Conservation (phyloP, 306 rosid species). For the Styphnolobium japonicum region DNA sequence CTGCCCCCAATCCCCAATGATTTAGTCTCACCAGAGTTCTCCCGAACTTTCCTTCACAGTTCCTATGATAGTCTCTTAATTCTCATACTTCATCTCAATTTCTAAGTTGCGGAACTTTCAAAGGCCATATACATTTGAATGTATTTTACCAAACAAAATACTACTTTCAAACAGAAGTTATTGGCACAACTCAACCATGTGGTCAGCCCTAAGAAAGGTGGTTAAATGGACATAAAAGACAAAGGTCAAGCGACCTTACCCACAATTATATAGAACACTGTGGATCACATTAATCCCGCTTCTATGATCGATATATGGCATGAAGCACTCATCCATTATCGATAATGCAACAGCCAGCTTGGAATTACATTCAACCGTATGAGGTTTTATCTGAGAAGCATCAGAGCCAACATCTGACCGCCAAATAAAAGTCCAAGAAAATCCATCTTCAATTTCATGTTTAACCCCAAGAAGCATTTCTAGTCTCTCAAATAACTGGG, state of each 20-base stretch:
- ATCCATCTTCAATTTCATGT: slow-evolving; percentile 55
- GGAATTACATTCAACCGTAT: slow-evolving; percentile 48
- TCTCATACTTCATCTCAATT: background rate
- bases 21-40: background rate
- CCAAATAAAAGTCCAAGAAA: slow-evolving; percentile 58
- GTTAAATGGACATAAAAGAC: background rate
- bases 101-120: background rate
- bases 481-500: slow-evolving; percentile 51
- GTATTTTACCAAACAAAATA: background rate
- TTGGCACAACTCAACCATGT: background rate
- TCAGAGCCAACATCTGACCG: slow-evolving; percentile 37
- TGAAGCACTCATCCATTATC: slow-evolving; percentile 68
- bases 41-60: background rate
- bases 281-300: slow-evolving; percentile 61
- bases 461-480: slow-evolving; percentile 61
- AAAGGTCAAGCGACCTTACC: slow-evolving; percentile 49
- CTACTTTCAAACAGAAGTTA: background rate
- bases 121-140: background rate
- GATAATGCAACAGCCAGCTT: slow-evolving; percentile 67
- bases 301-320: slow-evolving; percentile 55
- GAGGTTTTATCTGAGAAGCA: slow-evolving; percentile 33
- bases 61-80: background rate
- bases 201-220: background rate
- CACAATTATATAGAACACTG: slow-evolving; percentile 56
- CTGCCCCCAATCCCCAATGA: background rate